Base-by-base conservation (phyloP, 164 flowering plant species). In the Macadamia tetraphylla region DNA sequence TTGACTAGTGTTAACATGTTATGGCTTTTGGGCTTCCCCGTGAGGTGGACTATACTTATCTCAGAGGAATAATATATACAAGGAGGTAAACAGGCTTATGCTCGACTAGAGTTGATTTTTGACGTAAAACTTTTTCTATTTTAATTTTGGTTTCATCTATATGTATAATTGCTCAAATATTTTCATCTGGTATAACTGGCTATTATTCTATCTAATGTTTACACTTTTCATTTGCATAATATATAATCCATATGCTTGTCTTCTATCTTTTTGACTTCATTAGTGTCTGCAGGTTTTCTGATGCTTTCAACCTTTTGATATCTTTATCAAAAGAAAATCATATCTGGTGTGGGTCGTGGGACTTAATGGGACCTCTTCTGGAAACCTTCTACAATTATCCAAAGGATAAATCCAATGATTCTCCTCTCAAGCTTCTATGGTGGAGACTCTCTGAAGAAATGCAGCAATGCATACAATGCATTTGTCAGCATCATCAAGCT, bases 401-500 rank as follows among this genome's bases (percentile, higher is more conserved):
- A 58, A 86, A 84, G 67, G 90, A 89, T 76, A 87, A 81, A 52
- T 49, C 76, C 15, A 43, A 63, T 6, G 84, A 84, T 76, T 83
- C 94, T 71, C 96, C 94, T 74, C 93, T 89, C 29, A 90, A 81
- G 72, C 64, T 79, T 60, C 60, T 94, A 8, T 91, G 96, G 96
- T 77, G 66, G 64, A 87, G 98, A 73, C 80, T 88, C 18, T 88
- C 91, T 67, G 74, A 70, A 30, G 98, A 94, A 79, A 78, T 94
- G 89, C 70, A 83, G 32, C 70, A 35, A 11, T 94, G 98, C 78
- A 77, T 88, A n/a, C 91, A 85, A 14, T 94, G 98, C 73, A 77
- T 88, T 62, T 88, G 82, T 61, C 96, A 90, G 81, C 88, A 94
- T 68, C 96, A 94, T 77, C 92, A 89, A 74, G 90, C 96, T 40